Base-by-base conservation (phyloP, 202 grass and related monocot genomes). In the Saccharum hybrid region DNA sequence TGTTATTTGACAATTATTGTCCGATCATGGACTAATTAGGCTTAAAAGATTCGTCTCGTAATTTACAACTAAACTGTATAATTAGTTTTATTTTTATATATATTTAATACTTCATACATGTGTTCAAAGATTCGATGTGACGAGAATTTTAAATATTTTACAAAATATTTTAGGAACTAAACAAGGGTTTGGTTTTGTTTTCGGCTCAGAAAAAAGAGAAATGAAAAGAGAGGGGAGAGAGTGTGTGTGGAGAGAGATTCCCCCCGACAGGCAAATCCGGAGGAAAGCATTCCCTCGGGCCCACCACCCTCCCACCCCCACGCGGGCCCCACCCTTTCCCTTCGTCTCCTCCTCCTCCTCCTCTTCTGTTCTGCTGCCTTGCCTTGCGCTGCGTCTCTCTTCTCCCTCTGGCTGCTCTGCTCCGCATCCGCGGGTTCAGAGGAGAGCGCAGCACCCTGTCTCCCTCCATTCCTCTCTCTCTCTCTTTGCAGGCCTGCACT, bases 251-350 rank as follows among this genome's bases (percentile, higher is more conserved):
- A 79, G 82, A n/a, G n/a, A 85, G 86, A 82, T 83, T 85, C 82
- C 62, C 77, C 6, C 30, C 87, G 92, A 91, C 89, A 94, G 78
- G 69, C 74, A 92, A 94, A 94, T 94, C 92, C 75, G 40, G 73
- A 74, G 86, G 75, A 90, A 86, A 90, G 84, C 84, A 90, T 85
- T 85, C 76, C 63, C 78, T 5, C 11, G 83, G 80, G 9, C 88
- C 88, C 82, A 78, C 83, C 82, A 87, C 28, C 15, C 71, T 33
- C 69, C 67, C 59, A 43, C 2, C 56, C 31, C 42, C 42, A 12
- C 59, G 0, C 11, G 8, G 88, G 78, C 14, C 85, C 91, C 85
- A 13, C 43, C 11, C 2, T 28, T 28, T 28, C 82, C 68, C 49
- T 19, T 19, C 49, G 49, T 54, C 49, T 54, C 23, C 28, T n/a